phyloP scores from a whole-genome alignment of 352 stramenopile genomes.

The Plasmopara viticola region DNA sequence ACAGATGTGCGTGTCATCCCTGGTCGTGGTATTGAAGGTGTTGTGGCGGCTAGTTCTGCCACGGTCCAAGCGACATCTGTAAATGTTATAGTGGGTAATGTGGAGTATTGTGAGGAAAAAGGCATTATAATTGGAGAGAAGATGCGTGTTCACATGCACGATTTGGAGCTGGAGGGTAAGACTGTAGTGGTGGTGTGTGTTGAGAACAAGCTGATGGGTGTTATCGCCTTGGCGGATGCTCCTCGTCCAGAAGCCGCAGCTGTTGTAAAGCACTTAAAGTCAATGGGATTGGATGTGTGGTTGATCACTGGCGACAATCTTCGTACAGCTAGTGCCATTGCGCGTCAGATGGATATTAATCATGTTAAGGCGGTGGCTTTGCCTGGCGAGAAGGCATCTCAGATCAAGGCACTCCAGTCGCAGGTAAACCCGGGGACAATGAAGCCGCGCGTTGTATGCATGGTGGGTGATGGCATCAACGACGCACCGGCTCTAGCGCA shows the following conservation, averaged over 20 bases:
- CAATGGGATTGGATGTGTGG: conserved; percentile 80
- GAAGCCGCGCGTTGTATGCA: conserved; percentile 81
- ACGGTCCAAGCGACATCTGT: conserved; percentile 19
- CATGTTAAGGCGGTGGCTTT: conserved; percentile 84
- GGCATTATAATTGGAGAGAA: conserved; percentile 51
- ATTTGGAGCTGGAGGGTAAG: conserved; percentile 79
- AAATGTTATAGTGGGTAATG: conserved; percentile 69
- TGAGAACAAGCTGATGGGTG: conserved; percentile 56
- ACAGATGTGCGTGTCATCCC: conserved; percentile 67
- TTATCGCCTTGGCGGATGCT: conserved; percentile 75
- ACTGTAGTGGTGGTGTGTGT: conserved; percentile 79
- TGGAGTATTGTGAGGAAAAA: conserved; percentile 77
- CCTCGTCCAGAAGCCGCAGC: conserved; percentile 62
- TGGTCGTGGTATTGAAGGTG: conserved; percentile 70
- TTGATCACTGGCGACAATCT: conserved; percentile 91
- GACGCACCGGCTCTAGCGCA: conserved; percentile 90
- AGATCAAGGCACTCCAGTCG: conserved; percentile 82
- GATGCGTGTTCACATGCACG: conserved; percentile 71
- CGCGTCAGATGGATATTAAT: conserved; percentile 84
- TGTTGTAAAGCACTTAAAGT: conserved; percentile 71
- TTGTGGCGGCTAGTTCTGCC: conserved; percentile 27
- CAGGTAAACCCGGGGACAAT: conserved; percentile 62
- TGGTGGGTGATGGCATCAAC: conserved; percentile 95
- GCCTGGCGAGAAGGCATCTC: conserved; percentile 91
- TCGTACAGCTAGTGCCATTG: conserved; percentile 86